Evolutionary conservation across 2,329 filamentous ascomycete genomes (phyloP).

Genomic region (Colletotrichum plurivorum): DNA sequence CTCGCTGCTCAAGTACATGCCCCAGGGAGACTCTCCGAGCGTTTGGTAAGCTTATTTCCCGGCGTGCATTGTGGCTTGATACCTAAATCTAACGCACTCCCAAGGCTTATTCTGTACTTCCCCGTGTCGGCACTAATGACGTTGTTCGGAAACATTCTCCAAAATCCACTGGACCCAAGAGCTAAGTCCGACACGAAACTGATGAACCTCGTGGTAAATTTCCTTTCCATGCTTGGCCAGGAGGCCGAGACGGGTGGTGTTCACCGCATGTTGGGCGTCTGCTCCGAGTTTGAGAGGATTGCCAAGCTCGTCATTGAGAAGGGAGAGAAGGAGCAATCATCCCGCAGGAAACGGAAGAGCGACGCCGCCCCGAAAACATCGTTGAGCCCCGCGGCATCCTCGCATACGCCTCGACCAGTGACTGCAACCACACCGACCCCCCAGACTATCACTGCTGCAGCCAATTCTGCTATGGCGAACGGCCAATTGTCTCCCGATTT

Average conservation of each 20-base stretch:
- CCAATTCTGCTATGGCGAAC: slow-evolving; percentile 22
- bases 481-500: slow-evolving; percentile 42
- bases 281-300: slow-evolving; percentile 96
- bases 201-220: slow-evolving; percentile 94
- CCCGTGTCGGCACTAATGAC: slow-evolving; percentile 96
- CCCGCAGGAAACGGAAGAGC: slow-evolving; percentile 87
- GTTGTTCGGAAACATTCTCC: slow-evolving; percentile 94
- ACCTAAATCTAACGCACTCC: slow-evolving; percentile 46
- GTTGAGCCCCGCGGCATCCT: slow-evolving; percentile 45
- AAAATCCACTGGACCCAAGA: slow-evolving; percentile 91
- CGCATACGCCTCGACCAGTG: slow-evolving; percentile 49
- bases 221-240: slow-evolving; percentile 88
- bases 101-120: slow-evolving; percentile 92
- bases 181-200: slow-evolving; percentile 90
- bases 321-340: slow-evolving; percentile 85
- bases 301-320: slow-evolving; percentile 92
- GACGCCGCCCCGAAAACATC: slow-evolving; percentile 58
- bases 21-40: slow-evolving; percentile 93
- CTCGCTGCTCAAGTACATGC: slow-evolving; percentile 94
- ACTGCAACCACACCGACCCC: slow-evolving; percentile 49
- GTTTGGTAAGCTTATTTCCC: slow-evolving; percentile 79
- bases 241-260: slow-evolving; percentile 93
- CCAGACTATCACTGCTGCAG: slow-evolving; percentile 35
- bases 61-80: neutral
- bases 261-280: slow-evolving; percentile 93